Conservation (phyloP, 164 flowering plant genomes). For the Amborella trichopoda region DNA sequence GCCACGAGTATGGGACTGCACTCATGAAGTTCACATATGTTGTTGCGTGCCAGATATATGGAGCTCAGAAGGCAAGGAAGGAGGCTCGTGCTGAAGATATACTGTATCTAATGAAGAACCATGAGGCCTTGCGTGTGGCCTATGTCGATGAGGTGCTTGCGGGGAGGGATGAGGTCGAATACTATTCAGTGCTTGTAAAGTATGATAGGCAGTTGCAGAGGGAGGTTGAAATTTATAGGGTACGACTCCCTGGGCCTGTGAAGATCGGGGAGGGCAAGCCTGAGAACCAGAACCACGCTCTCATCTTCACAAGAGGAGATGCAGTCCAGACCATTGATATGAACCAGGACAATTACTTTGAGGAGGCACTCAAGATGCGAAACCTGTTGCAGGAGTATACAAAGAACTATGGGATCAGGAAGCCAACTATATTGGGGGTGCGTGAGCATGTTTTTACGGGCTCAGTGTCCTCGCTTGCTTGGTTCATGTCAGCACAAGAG, state of each 20-base stretch:
- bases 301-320: conserved; percentile 91
- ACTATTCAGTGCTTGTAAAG: conserved; percentile 87
- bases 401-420: conserved; percentile 52
- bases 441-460: conserved; percentile 91
- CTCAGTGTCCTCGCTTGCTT: conserved; percentile 89
- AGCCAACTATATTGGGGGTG: conserved; percentile 88
- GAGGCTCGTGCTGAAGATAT: conserved; percentile 77
- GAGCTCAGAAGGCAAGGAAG: conserved; percentile 56
- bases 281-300: conserved; percentile 93
- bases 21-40: conserved; percentile 88
- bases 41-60: conserved; percentile 83
- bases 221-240: conserved; percentile 84
- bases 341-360: conserved; percentile 94
- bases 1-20: conserved; percentile 64
- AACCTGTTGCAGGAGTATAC: conserved; percentile 78
- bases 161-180: conserved; percentile 55
- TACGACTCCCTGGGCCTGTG: conserved; percentile 78
- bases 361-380: conserved; percentile 94
- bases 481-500: conserved; percentile 99
- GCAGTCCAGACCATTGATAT: conserved; percentile 95
- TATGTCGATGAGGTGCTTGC: conserved; percentile 70
- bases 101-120: conserved; percentile 55
- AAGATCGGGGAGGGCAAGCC: conserved; percentile 96
- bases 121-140: conserved; percentile 92
- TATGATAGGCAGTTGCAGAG: conserved; percentile 52